Conservation (phyloP, 2,329 filamentous ascomycete species). For the Aspergillus pseudoterreus region DNA sequence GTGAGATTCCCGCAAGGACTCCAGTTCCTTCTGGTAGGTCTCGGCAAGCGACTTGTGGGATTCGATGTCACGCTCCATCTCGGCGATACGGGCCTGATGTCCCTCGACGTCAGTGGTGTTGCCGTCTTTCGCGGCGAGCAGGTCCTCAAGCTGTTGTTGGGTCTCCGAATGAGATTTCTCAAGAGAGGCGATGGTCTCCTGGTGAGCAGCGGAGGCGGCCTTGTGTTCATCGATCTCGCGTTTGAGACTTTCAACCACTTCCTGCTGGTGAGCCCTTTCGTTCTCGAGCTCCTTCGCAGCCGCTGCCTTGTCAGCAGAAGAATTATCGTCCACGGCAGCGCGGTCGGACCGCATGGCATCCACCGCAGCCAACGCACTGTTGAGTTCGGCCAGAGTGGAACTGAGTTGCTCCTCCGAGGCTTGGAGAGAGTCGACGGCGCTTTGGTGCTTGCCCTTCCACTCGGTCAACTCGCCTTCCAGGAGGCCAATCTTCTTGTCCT, state of each 20-base stretch:
- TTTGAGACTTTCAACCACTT: conserved; percentile 60
- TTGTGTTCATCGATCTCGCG: conserved; percentile 79
- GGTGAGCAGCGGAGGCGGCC: conserved; percentile 64
- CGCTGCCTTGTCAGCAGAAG: conserved; percentile 31
- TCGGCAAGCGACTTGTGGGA: conserved; percentile 54
- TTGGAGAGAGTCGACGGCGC: conserved; percentile 66
- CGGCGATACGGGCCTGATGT: conserved; percentile 44
- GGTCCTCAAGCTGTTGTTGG: conserved; percentile 64
- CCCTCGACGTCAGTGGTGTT: conserved; percentile 48
- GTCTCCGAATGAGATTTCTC: conserved; percentile 68
- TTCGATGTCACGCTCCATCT: conserved; percentile 56
- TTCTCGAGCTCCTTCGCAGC: conserved; percentile 46
- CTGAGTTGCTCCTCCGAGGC: conserved; percentile 69
- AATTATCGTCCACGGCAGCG: conserved; percentile 25
- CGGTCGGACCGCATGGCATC: conserved; percentile 45
- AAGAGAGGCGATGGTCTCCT: conserved; percentile 66
- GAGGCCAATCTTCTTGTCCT: conserved; percentile 58
- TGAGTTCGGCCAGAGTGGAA: conserved; percentile 68
- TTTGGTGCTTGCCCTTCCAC: conserved; percentile 74
- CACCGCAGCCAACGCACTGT: conserved; percentile 58
- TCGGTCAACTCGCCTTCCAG: conserved; percentile 68
- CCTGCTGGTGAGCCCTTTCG: conserved; percentile 56
- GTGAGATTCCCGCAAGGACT: conserved; percentile 53
- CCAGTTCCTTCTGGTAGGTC: conserved; percentile 52
- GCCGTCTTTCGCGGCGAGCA: conserved; percentile 57